Percentiles rank a stretch among this genome's conserved stretches.
phyloP scores from a whole-genome alignment of 768 basidiomycete species.

The Rhodotorula sphaerocarpa region DNA sequence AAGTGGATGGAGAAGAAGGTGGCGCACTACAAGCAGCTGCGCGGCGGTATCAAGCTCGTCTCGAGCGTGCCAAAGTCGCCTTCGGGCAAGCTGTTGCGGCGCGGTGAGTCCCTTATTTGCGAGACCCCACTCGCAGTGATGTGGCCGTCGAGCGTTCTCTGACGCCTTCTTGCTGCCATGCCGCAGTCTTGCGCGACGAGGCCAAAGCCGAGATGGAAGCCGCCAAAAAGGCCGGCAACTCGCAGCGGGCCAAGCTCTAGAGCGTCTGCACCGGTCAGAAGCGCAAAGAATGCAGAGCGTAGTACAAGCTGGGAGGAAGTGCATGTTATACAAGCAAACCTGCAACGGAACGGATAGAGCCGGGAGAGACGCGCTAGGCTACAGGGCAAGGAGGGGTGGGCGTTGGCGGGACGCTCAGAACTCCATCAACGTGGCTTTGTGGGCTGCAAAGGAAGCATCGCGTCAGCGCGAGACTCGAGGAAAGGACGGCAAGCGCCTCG shows the following conservation, averaged over 20 bases:
- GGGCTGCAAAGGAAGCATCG: too few species aligned
- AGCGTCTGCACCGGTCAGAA: too few species aligned
- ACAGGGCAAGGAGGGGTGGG: neutral
- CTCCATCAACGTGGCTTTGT: slow-evolving; percentile 19
- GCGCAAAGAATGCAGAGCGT: neutral
- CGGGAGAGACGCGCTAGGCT: neutral
- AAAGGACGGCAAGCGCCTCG: too few species aligned
- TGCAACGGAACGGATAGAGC: neutral
- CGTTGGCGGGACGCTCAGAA: neutral
- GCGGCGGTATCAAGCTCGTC: slow-evolving; percentile 23
- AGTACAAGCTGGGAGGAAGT: neutral
- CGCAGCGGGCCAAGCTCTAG: neutral
- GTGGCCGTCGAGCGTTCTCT: neutral
- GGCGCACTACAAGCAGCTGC: slow-evolving; percentile 25
- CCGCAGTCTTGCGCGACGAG: slow-evolving; percentile 13
- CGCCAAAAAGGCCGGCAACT: neutral
- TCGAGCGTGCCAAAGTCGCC: slow-evolving; percentile 32
- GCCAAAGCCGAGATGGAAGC: slow-evolving; percentile 2
- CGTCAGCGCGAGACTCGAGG: neutral
- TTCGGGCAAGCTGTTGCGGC: slow-evolving; percentile 34
- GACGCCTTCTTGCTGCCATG: too few species aligned
- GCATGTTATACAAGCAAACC: neutral
- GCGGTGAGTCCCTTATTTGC: neutral
- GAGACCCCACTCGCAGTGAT: too few species aligned
- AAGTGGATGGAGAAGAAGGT: slow-evolving; percentile 15